Percentiles rank a stretch among this genome's conserved stretches.
These are phyloP conservation scores for Phytophthora megakarya DNA, from an alignment of 352 stramenopile genomes.

Conservation along the genomic window DNA sequence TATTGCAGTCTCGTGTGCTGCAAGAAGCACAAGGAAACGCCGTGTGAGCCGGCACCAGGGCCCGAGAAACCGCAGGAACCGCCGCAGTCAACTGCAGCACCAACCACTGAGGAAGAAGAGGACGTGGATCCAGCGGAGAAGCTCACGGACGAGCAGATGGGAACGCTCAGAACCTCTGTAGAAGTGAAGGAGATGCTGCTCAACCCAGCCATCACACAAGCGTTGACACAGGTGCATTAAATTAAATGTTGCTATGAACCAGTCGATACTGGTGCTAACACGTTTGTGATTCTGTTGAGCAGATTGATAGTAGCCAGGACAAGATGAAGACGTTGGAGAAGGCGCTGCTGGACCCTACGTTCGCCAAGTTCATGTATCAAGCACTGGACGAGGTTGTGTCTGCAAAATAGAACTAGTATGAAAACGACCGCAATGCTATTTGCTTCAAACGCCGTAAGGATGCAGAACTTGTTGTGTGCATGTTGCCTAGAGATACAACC, in stretches of 20 bases:
- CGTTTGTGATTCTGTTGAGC: conserved; percentile 10
- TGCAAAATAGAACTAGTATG: conserved; percentile 25
- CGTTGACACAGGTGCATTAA: conserved; percentile 71
- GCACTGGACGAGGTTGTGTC: conserved; percentile 61
- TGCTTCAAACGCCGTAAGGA: not conserved
- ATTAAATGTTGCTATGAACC: no score
- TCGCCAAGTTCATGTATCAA: conserved; percentile 82
- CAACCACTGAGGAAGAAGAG: conserved; percentile 38
- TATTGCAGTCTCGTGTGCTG: conserved; percentile 83
- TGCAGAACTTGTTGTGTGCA: no score
- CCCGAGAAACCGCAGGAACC: conserved; percentile 20
- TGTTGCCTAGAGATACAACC: no score
- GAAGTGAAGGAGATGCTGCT: conserved; percentile 48
- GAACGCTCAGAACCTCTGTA: conserved; percentile 36
- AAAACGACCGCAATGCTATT: not conserved
- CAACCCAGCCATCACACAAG: conserved; percentile 52
- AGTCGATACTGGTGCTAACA: not conserved
- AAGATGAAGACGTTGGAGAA: conserved; percentile 82
- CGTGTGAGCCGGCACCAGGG: conserved; percentile 39
- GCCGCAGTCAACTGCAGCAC: conserved; percentile 1
- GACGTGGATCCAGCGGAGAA: conserved; percentile 42
- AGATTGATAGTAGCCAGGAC: conserved; percentile 71
- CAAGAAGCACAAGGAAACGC: conserved; percentile 80
- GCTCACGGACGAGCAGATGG: conserved; percentile 62
- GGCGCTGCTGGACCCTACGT: conserved; percentile 66